Conservation (phyloP, 768 basidiomycete genomes). For the Phylloporus sp. region DNA sequence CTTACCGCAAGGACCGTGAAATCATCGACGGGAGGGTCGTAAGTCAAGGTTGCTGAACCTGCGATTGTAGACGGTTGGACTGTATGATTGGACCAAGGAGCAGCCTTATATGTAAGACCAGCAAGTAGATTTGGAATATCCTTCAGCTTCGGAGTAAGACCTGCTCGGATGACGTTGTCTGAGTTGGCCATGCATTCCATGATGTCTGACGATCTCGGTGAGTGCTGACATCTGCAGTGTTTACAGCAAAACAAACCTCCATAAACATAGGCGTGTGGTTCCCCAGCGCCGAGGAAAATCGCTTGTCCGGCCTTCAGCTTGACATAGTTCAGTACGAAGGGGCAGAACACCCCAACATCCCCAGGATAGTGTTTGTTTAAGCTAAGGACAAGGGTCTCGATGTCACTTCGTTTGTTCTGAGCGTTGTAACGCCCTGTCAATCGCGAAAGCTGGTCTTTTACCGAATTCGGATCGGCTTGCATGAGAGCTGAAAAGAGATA, state of each 20-base stretch:
- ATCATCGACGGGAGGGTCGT: conserved; percentile 91
- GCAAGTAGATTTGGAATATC: conserved; percentile 88
- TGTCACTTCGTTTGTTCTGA: conserved; percentile 40
- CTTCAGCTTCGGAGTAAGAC: conserved; percentile 93
- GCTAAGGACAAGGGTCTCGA: conserved; percentile 59
- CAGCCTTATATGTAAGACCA: conserved; percentile 81
- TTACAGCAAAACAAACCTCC: conserved; percentile 59
- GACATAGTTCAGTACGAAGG: conserved; percentile 86
- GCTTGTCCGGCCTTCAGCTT: conserved; percentile 78
- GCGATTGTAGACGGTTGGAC: conserved; percentile 57
- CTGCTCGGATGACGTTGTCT: conserved; percentile 98
- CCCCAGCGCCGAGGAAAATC: conserved; percentile 92
- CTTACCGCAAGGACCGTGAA: conserved; percentile 78
- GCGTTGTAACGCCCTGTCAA: conserved; percentile 63
- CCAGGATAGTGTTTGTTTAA: conserved; percentile 77
- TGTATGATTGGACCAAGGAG: conserved; percentile 63
- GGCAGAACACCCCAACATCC: conserved; percentile 92
- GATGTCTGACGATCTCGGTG: conserved; percentile 58
- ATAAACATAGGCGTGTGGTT: conserved; percentile 93
- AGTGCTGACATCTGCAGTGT: background rate
- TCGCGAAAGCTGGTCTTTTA: conserved; percentile 50
- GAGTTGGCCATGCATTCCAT: conserved; percentile 99
- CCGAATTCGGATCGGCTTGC: conserved; percentile 57
- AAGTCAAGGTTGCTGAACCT: conserved; percentile 47
- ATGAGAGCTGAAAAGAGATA: conserved; percentile 81